Conservation (phyloP, 148 eudicot species). For the Diospyros kaki region DNA sequence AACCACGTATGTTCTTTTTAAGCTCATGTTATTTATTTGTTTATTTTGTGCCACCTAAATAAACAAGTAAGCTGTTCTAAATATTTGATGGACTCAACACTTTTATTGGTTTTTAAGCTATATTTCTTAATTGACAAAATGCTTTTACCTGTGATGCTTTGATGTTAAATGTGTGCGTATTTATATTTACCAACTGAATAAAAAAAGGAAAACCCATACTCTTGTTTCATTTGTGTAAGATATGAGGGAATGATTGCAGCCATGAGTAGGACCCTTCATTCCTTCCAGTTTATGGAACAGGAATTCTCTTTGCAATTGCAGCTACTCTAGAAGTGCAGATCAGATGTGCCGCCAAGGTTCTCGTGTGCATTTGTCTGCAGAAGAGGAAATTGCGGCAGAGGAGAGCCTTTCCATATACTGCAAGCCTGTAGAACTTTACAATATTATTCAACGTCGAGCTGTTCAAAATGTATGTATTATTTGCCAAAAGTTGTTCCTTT, state of each 20-base stretch:
- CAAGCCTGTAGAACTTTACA: conserved; percentile 97
- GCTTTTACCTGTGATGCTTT: not conserved
- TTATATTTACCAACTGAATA: not conserved
- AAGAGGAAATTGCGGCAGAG: conserved; percentile 78
- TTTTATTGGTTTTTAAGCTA: not conserved
- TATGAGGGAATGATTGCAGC: not conserved
- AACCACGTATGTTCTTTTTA: conserved; percentile 46
- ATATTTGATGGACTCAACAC: not conserved
- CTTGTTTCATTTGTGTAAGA: not conserved
- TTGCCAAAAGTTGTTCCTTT: not conserved
- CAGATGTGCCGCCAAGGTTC: conserved; percentile 80
- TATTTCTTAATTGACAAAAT: not conserved
- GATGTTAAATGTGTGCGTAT: not conserved
- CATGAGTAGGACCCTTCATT: conserved; percentile 7
- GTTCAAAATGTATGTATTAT: conserved; percentile 46
- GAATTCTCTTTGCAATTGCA: conserved; percentile 40
- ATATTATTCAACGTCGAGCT: conserved; percentile 90
- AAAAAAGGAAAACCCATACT: not conserved
- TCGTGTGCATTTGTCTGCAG: conserved; percentile 65
- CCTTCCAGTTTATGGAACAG: conserved; percentile 25
- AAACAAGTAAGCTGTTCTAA: not conserved
- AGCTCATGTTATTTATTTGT: conserved; percentile 7
- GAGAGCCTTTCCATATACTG: conserved; percentile 80
- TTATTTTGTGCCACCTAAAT: conserved; percentile 6
- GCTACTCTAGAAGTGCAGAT: conserved; percentile 67